Evolutionary conservation across 345 rosid genomes (phyloP), one percentile per base, ranked within the genome.

Genomic region (Lagerstroemia speciosa): DNA sequence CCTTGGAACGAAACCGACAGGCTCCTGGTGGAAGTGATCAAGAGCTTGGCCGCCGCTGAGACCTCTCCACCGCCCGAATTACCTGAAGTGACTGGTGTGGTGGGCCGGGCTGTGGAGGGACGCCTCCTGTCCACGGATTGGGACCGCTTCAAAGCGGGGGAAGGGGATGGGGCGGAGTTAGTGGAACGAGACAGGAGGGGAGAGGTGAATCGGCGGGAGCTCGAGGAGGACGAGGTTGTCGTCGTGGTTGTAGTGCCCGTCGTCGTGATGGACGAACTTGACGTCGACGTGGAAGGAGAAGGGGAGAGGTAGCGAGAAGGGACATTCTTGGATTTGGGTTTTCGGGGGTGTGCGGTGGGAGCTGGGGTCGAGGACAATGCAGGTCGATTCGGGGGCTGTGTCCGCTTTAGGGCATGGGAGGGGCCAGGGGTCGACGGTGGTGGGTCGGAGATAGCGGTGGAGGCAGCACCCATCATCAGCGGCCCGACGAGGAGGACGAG

Each of bases 1-100:
- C 98, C 98, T 83, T 91, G 98, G 64, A 93, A 93, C 1, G 98
- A 93, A 73, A 93, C 97, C n/a, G 97, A 93, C 71, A 93, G 79
- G 62, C 96, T 91, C 77, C 98, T 71, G 0, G 96, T 84, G 37
- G 98, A 93, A 73, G 94, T 86, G 69, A 89, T 83, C 74, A 87
- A 73, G 92, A 91, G 84, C 83, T 80, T 89, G 8, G 86, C 74
- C 0, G 91, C 92, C 36, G 85, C 79, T 0, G 92, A 84, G 66
- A 84, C 73, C 62, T 84, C 63, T 16, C 63, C 63, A 30, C 17
- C 89, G 37, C 79, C 63, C 5, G 69, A 72, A 79, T 78, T 80
- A 66, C 71, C 77, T 67, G 46, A 41, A 17, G 82, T 75, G 36
- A 69, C 78, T 33, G 82, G 76, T 38, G 83, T 65, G 14, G 68